Evolutionary conservation across 768 basidiomycete genomes (phyloP).

Genomic region (Termitomyces sp.): DNA sequence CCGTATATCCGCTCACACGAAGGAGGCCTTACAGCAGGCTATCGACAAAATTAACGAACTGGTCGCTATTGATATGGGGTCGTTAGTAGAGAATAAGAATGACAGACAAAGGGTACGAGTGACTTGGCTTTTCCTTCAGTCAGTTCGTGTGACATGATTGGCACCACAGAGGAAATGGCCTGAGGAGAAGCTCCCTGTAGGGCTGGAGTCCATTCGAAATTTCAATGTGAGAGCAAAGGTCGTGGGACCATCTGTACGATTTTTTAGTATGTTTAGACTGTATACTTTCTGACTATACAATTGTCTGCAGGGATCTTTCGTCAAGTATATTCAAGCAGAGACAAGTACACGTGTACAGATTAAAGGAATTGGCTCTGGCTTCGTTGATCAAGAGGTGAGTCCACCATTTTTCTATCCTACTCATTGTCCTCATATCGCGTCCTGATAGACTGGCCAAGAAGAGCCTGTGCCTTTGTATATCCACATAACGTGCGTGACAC

Average conservation of each 20-base stretch:
- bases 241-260: constrained; percentile 83
- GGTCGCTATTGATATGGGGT: constrained; percentile 68
- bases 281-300: background rate
- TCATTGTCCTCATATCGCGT: background rate
- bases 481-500: constrained; percentile 72
- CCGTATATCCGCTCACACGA: constrained; percentile 76
- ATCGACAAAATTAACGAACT: constrained; percentile 71
- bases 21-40: constrained; percentile 60
- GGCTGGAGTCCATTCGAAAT: constrained; percentile 85
- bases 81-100: constrained; percentile 75
- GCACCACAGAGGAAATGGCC: constrained; percentile 85
- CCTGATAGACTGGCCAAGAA: constrained; percentile 22
- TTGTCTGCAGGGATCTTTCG: constrained; percentile 75
- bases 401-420: background rate
- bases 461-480: constrained; percentile 88
- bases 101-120: constrained; percentile 66
- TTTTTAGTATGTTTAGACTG: background rate
- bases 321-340: constrained; percentile 97
- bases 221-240: constrained; percentile 98
- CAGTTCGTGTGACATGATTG: background rate
- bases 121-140: constrained; percentile 7
- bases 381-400: constrained; percentile 85
- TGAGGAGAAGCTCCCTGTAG: constrained; percentile 90
- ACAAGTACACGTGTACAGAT: constrained; percentile 96
- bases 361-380: constrained; percentile 92